Conservation (phyloP, 345 rosid species). For the Eucalyptus fibrosa region DNA sequence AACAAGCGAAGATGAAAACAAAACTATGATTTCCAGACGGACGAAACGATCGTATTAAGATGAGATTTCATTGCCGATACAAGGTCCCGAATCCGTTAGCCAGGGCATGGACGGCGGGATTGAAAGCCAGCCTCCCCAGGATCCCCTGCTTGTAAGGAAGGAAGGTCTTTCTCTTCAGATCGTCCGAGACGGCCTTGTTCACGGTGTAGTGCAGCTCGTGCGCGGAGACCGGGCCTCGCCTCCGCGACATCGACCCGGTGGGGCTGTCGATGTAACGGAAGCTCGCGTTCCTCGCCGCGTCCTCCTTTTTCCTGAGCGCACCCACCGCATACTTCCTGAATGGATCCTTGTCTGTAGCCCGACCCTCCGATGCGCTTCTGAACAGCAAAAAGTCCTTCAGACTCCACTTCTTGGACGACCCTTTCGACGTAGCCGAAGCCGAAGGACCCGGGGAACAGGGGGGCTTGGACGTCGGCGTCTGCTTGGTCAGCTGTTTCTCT, state of each 20-base stretch:
- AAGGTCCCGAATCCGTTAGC: slow-evolving; percentile 6
- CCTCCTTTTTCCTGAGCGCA: slow-evolving; percentile 49
- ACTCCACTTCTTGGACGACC: slow-evolving; percentile 73
- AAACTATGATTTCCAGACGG: neutral
- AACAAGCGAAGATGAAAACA: neutral
- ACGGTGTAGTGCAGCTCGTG: slow-evolving; percentile 76
- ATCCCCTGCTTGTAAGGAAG: slow-evolving; percentile 84
- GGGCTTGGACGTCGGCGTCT: neutral
- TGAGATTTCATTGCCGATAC: neutral
- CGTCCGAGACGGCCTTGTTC: slow-evolving; percentile 65
- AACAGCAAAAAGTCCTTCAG: slow-evolving; percentile 63
- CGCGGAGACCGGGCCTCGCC: slow-evolving; percentile 43
- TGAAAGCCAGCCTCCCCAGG: slow-evolving; percentile 65
- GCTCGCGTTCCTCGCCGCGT: slow-evolving; percentile 29
- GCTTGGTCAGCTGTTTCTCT: slow-evolving; percentile 5
- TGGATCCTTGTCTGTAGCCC: slow-evolving; percentile 45
- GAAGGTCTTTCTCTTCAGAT: slow-evolving; percentile 76
- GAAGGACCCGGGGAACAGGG: neutral
- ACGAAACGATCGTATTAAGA: neutral
- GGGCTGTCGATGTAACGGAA: slow-evolving; percentile 15
- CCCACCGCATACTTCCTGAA: slow-evolving; percentile 22
- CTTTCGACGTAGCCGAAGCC: slow-evolving; percentile 14
- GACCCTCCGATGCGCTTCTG: slow-evolving; percentile 86
- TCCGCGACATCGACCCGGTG: slow-evolving; percentile 11
- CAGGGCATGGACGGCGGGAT: slow-evolving; percentile 14